These are phyloP conservation scores for Septoria petroselini DNA, from an alignment of 2,329 filamentous ascomycete species.

Conservation along the genomic window DNA sequence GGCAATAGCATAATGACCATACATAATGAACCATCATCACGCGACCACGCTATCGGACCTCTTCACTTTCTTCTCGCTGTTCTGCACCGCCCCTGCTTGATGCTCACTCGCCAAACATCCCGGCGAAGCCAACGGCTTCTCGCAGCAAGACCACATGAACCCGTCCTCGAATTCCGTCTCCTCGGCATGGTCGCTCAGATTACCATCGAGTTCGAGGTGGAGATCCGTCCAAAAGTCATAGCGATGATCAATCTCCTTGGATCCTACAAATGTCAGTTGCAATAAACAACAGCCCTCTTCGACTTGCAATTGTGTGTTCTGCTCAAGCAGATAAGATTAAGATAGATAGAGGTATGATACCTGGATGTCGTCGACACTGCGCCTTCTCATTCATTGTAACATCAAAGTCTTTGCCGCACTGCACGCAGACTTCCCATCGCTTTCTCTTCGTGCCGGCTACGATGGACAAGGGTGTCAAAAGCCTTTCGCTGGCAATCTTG, in stretches of 20 bases:
- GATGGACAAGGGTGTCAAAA: not conserved
- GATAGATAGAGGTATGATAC: not conserved
- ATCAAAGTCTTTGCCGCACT: not conserved
- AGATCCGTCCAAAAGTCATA: conserved; percentile 7
- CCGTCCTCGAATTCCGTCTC: conserved; percentile 8
- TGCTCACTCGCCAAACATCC: conserved; percentile 9
- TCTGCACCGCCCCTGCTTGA: not conserved
- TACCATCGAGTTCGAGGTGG: conserved; percentile 1
- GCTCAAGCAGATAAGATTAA: no score
- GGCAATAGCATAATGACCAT: not conserved
- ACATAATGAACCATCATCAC: not conserved
- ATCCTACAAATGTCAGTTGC: not conserved
- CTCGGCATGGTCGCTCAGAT: not conserved
- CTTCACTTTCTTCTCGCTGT: not conserved
- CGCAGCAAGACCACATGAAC: conserved; percentile 9
- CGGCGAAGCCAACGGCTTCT: not conserved
- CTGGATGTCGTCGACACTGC: conserved; percentile 3
- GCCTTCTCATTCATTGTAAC: not conserved
- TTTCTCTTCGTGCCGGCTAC: conserved; percentile 7
- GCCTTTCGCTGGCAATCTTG: not conserved
- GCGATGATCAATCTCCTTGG: conserved; percentile 5
- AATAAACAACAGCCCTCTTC: no score
- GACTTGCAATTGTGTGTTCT: no score
- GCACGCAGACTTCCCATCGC: not conserved
- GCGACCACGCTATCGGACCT: not conserved